phyloP scores from a whole-genome alignment of 768 basidiomycete species.

The Strobilomyces confusus region DNA sequence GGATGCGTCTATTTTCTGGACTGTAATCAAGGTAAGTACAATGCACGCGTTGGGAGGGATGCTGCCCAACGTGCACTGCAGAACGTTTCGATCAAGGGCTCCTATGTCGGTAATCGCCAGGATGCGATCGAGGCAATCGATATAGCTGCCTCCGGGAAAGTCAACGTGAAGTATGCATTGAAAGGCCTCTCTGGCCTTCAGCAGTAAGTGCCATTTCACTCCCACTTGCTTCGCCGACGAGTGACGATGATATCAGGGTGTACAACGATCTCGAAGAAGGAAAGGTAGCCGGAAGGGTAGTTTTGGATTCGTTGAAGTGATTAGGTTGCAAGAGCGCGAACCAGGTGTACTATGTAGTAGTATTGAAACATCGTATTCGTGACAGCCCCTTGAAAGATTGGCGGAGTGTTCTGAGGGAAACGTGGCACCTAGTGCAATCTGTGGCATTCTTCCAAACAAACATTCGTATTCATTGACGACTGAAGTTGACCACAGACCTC shows the following conservation, averaged over 20 bases:
- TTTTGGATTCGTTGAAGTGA: background rate
- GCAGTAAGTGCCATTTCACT: constrained; percentile 38
- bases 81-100: constrained; percentile 30
- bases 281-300: background rate
- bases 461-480: no score
- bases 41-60: background rate
- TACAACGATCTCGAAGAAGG: background rate
- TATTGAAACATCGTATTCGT: no score
- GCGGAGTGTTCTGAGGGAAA: no score
- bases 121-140: constrained; percentile 79
- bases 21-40: constrained; percentile 51
- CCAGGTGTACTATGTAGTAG: no score
- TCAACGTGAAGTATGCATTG: constrained; percentile 53
- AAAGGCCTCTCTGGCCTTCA: constrained; percentile 50
- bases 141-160: constrained; percentile 67
- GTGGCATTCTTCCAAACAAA: no score
- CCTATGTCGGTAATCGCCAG: constrained; percentile 69
- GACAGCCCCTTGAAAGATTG: no score
- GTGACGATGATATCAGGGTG: background rate
- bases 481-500: no score
- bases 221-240: background rate
- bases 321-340: background rate
- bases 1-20: constrained; percentile 66
- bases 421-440: no score
- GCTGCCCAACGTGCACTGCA: constrained; percentile 1